These are phyloP conservation scores for Coemansia sp. DNA, from an alignment of 192 early-diverging fungal genomes.

Conservation along the genomic window DNA sequence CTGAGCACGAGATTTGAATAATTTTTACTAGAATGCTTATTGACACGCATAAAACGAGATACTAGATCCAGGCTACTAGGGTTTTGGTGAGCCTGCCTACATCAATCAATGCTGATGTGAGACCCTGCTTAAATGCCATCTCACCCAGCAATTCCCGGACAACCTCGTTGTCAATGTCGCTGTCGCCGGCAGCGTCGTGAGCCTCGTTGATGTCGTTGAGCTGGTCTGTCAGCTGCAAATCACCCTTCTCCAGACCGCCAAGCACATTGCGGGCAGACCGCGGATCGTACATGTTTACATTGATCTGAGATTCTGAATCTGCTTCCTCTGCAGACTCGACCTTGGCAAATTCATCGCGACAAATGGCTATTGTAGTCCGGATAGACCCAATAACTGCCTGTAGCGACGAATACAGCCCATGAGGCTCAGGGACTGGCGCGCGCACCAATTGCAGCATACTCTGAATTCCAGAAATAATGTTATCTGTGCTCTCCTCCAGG, in stretches of 20 bases:
- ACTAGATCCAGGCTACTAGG: constrained; percentile 72
- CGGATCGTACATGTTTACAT: constrained; percentile 25
- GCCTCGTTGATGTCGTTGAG: constrained; percentile 56
- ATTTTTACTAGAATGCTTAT: background rate
- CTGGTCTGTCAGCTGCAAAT: constrained; percentile 52
- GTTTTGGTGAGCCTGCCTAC: constrained; percentile 89
- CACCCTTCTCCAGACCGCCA: constrained; percentile 44
- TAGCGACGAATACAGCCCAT: constrained; percentile 42
- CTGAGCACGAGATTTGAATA: constrained; percentile 65
- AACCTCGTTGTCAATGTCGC: constrained; percentile 52
- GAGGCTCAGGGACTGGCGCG: constrained; percentile 27
- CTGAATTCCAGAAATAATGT: constrained; percentile 50
- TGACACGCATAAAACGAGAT: constrained; percentile 6
- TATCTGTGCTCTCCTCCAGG: constrained; percentile 53
- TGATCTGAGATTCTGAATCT: constrained; percentile 15
- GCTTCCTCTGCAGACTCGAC: constrained; percentile 14
- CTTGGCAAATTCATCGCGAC: constrained; percentile 22
- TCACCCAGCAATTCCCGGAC: constrained; percentile 58
- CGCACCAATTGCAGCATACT: constrained; percentile 49
- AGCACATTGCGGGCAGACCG: constrained; percentile 26
- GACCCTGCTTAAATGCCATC: constrained; percentile 75
- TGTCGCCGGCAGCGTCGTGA: constrained; percentile 47
- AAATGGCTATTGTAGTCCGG: constrained; percentile 34
- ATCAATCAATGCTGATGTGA: constrained; percentile 83
- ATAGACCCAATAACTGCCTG: constrained; percentile 38